Evolutionary conservation across 2,329 filamentous ascomycete genomes (phyloP).

Genomic region (Hymenoscyphus salicellus): DNA sequence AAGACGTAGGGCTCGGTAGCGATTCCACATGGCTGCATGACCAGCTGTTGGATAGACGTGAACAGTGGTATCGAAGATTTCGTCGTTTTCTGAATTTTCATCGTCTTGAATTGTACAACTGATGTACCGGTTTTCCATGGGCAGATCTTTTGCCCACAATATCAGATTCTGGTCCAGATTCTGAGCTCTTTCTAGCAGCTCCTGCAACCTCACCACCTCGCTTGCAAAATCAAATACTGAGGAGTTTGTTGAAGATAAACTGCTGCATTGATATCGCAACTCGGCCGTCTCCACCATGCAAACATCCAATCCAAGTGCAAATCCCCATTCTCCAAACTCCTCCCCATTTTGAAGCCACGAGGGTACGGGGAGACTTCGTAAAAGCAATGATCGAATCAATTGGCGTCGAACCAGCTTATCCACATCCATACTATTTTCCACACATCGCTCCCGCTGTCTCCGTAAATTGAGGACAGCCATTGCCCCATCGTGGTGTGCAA

Average conservation of each 20-base stretch:
- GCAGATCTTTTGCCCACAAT: conserved; percentile 11
- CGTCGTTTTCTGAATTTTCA: background rate
- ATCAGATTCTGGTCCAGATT: conserved; percentile 10
- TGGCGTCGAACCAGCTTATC: conserved; percentile 10
- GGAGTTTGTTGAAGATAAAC: background rate
- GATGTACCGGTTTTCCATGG: conserved; percentile 11
- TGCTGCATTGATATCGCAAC: conserved; percentile 11
- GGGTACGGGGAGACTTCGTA: background rate
- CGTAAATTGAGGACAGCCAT: conserved; percentile 7
- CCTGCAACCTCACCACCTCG: background rate
- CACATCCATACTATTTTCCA: background rate
- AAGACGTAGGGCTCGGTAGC: conserved; percentile 16
- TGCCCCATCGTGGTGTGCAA: conserved; percentile 11
- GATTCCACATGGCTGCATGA: conserved; percentile 19
- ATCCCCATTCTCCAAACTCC: conserved; percentile 13
- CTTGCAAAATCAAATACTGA: background rate
- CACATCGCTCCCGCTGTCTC: background rate
- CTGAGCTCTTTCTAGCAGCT: conserved; percentile 8
- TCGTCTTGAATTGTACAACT: background rate
- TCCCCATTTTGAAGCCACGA: conserved; percentile 12
- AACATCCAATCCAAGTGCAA: conserved; percentile 11
- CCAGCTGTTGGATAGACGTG: conserved; percentile 14
- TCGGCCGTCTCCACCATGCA: conserved; percentile 8
- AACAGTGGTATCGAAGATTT: conserved; percentile 3
- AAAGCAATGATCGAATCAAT: conserved; percentile 8